Conservation (phyloP, 2,329 filamentous ascomycete genomes). For the Cryphonectria carpinicola region DNA sequence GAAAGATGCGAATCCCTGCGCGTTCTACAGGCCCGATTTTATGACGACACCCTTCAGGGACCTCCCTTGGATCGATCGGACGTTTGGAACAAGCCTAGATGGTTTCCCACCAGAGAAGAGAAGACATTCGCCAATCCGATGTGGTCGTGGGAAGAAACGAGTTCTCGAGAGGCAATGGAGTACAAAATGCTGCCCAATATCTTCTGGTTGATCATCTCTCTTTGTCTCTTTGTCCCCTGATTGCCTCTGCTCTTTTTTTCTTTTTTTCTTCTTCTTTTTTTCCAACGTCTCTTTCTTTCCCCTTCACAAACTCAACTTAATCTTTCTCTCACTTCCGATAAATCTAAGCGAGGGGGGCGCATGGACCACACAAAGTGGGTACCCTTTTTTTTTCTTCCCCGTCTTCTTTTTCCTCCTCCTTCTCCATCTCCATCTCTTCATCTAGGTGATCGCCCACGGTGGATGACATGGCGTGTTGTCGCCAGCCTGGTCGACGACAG, state of each 20-base stretch:
- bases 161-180: neutral
- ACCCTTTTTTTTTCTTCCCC: neutral
- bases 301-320: neutral
- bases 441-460: neutral
- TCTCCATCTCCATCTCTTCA: neutral
- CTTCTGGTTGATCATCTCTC: no score
- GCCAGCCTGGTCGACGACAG: neutral
- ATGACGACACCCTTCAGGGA: constrained; percentile 8
- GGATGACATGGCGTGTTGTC: neutral
- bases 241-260: neutral
- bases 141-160: neutral
- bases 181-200: no score
- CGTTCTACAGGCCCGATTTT: constrained; percentile 4
- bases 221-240: no score
- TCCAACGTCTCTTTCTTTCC: neutral
- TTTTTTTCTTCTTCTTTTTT: neutral
- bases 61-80: neutral
- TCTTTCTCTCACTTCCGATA: neutral
- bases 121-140: neutral
- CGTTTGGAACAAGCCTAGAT: neutral
- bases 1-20: constrained; percentile 5
- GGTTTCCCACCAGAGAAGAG: neutral
- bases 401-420: neutral
- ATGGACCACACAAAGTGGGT: neutral
- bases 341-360: neutral